Percentiles rank a stretch among this genome's conserved stretches.
Evolutionary conservation across 2,329 filamentous ascomycete genomes (phyloP).

Genomic region (Tolypocladium ophioglossoides): DNA sequence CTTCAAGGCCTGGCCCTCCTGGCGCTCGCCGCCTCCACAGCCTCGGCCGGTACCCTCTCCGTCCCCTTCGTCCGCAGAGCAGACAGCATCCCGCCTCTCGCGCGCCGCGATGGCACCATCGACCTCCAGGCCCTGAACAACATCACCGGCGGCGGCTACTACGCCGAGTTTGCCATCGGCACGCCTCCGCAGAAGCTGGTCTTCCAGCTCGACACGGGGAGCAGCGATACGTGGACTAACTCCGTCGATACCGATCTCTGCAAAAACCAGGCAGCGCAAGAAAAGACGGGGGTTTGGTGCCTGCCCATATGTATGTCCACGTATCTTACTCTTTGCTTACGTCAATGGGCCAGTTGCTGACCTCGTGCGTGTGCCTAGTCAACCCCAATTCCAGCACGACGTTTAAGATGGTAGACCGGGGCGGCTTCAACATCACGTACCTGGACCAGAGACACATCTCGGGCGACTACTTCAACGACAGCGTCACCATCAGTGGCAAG

Average conservation of each 20-base stretch:
- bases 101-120: conserved; percentile 16
- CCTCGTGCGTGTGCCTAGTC: conserved; percentile 10
- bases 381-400: conserved; percentile 36
- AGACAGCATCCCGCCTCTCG: conserved; percentile 6
- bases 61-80: conserved; percentile 8
- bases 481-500: conserved; percentile 37
- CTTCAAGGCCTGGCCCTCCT: conserved; percentile 11
- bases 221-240: conserved; percentile 51
- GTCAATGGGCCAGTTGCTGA: not conserved
- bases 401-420: conserved; percentile 28
- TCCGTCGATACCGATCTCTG: conserved; percentile 53
- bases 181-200: conserved; percentile 44
- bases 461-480: conserved; percentile 49
- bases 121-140: conserved; percentile 37
- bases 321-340: not conserved
- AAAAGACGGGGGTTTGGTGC: conserved; percentile 7
- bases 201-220: conserved; percentile 52
- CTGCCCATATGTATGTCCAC: not conserved
- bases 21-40: conserved; percentile 8
- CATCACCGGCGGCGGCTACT: conserved; percentile 44
- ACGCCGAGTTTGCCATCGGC: conserved; percentile 45
- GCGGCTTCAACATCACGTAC: conserved; percentile 49
- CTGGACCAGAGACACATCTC: conserved; percentile 43
- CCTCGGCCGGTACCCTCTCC: conserved; percentile 11
- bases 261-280: conserved; percentile 21